These are phyloP conservation scores for Cercospora sojina DNA, from an alignment of 2,329 filamentous ascomycete species.

Conservation along the genomic window DNA sequence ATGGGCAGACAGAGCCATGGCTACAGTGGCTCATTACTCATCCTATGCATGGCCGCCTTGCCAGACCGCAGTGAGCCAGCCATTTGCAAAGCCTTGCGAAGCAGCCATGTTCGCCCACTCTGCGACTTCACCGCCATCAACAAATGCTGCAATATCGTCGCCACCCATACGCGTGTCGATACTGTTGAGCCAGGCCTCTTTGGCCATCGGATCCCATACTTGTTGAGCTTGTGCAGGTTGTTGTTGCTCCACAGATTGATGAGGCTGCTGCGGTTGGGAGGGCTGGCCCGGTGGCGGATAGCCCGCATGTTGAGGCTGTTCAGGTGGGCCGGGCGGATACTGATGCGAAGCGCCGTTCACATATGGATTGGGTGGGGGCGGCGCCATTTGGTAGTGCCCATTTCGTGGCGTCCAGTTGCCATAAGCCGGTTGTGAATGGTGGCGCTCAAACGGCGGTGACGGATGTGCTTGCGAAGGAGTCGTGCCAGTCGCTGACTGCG, in stretches of 20 bases:
- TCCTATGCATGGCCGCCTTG: slow-evolving; percentile 17
- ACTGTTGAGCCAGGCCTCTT: slow-evolving; percentile 40
- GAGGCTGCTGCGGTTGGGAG: slow-evolving; percentile 11
- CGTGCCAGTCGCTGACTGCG: slow-evolving; percentile 27
- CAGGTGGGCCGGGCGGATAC: slow-evolving; percentile 14
- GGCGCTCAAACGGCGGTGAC: slow-evolving; percentile 27
- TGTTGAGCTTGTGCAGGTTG: slow-evolving; percentile 18
- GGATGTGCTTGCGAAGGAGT: slow-evolving; percentile 32
- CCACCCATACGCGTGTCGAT: slow-evolving; percentile 41
- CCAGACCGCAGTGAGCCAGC: slow-evolving; percentile 33
- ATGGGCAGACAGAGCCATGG: neutral
- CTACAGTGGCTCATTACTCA: neutral
- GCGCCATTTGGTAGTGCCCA: slow-evolving; percentile 27
- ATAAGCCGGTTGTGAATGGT: slow-evolving; percentile 19
- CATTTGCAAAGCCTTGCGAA: slow-evolving; percentile 25
- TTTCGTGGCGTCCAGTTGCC: slow-evolving; percentile 29
- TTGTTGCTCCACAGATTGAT: slow-evolving; percentile 16
- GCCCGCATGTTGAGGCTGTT: slow-evolving; percentile 12
- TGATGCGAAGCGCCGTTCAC: slow-evolving; percentile 24
- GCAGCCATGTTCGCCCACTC: slow-evolving; percentile 36
- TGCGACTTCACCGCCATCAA: slow-evolving; percentile 40
- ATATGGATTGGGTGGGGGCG: slow-evolving; percentile 24
- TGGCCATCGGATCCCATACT: slow-evolving; percentile 31
- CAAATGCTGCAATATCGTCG: slow-evolving; percentile 45
- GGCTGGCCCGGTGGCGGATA: slow-evolving; percentile 20